phyloP scores from a whole-genome alignment of 1,139 yeast genomes.

The Yamadazyma mexicana region DNA sequence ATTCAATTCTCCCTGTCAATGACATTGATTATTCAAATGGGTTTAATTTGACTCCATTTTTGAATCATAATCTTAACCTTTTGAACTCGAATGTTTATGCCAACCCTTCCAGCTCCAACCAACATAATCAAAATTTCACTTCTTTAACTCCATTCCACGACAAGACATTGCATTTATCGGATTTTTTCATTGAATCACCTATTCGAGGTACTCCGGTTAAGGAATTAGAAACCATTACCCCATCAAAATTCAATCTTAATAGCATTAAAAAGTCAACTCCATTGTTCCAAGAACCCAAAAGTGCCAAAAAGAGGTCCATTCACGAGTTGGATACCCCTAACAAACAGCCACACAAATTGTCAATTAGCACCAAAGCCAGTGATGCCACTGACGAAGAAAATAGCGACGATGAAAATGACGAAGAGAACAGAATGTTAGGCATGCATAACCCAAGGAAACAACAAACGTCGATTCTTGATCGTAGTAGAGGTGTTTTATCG shows the following conservation, averaged over 20 bases:
- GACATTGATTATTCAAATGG: constrained; percentile 39
- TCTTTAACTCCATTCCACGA: constrained; percentile 47
- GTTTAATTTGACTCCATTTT: constrained; percentile 45
- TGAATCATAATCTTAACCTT: constrained; percentile 38
- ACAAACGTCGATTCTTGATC: constrained; percentile 4
- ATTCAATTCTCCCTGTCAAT: constrained; percentile 12
- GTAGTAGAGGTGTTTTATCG: constrained; percentile 7
- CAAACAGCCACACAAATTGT: constrained; percentile 36
- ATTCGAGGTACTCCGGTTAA: constrained; percentile 32
- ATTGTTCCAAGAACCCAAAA: constrained; percentile 23
- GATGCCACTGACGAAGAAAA: constrained; percentile 19
- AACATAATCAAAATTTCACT: constrained; percentile 8
- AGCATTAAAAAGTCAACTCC: constrained; percentile 19
- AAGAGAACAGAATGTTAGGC: constrained; percentile 11
- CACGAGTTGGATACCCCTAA: constrained; percentile 45
- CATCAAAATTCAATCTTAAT: constrained; percentile 38
- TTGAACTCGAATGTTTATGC: constrained; percentile 12
- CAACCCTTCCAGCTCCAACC: constrained; percentile 10
- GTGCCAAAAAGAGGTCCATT: constrained; percentile 36
- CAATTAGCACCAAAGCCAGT: constrained; percentile 23
- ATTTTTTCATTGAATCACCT: constrained; percentile 49
- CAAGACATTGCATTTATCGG: constrained; percentile 42
- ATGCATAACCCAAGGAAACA: neutral
- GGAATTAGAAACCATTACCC: constrained; percentile 44
- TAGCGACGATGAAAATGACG: constrained; percentile 14